Conservation (phyloP, 1,284 basidiomycete genomes). For the Ganoderma sp. region DNA sequence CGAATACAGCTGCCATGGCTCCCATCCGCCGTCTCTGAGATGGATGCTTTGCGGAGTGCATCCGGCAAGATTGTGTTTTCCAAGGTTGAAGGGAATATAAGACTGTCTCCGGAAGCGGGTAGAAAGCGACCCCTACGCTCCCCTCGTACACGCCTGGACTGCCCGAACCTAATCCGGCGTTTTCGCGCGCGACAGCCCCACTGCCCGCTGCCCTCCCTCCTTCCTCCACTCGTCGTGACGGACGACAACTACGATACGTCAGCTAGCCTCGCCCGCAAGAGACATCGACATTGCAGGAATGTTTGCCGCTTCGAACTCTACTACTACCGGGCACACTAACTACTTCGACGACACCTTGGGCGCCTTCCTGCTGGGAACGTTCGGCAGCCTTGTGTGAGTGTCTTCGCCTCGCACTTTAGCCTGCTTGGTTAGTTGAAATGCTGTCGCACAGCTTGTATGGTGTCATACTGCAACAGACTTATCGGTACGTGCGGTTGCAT, state of each 20-base stretch:
- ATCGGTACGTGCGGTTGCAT: constrained; percentile 10
- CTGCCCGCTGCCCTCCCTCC: background rate
- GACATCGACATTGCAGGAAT: background rate
- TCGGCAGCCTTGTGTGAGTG: constrained; percentile 8
- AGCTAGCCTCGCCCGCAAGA: background rate
- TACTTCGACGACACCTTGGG: background rate
- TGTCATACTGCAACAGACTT: background rate
- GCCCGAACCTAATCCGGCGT: background rate
- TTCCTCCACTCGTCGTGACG: background rate
- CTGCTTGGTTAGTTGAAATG: too few species aligned
- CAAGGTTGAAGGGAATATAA: too few species aligned
- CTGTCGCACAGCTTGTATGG: background rate
- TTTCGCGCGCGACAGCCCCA: background rate
- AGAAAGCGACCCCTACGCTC: background rate
- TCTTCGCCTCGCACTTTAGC: too few species aligned
- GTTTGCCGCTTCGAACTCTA: background rate
- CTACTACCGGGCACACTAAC: background rate
- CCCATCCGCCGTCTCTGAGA: background rate
- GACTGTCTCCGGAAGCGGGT: too few species aligned
- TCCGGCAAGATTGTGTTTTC: too few species aligned
- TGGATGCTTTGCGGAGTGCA: background rate
- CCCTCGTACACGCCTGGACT: background rate
- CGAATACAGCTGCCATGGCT: background rate
- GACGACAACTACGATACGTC: too few species aligned
- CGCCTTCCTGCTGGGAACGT: constrained; percentile 1